These are phyloP conservation scores for Eragrostis tef DNA, from an alignment of 202 grass and related monocot genomes.

Conservation along the genomic window DNA sequence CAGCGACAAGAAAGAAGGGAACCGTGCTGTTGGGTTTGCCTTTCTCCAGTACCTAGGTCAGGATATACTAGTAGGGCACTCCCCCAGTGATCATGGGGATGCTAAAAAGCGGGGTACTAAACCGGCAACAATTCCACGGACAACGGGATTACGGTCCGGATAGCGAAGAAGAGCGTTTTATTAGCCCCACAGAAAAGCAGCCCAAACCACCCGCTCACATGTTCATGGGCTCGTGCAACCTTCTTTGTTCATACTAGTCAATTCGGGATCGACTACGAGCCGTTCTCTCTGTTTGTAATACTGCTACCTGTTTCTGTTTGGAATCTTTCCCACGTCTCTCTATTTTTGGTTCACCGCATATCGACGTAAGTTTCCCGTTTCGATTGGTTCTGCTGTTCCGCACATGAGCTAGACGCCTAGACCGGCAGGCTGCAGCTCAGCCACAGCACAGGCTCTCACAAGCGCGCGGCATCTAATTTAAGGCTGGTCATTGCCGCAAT, in stretches of 20 bases:
- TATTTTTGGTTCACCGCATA: too few species aligned
- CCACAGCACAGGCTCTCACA: neutral
- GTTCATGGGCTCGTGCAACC: neutral
- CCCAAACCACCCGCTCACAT: neutral
- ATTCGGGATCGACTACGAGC: neutral
- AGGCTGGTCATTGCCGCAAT: neutral
- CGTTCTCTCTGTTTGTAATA: too few species aligned
- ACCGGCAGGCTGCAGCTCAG: neutral
- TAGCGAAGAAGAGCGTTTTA: neutral
- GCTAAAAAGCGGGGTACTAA: neutral
- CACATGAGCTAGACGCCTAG: neutral
- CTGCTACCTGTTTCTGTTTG: neutral
- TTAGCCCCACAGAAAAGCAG: neutral
- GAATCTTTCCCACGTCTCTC: neutral
- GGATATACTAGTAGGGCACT: conserved; percentile 1
- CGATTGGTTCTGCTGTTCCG: neutral
- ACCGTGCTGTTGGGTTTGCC: conserved; percentile 28
- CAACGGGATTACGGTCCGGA: neutral
- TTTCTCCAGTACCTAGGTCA: conserved; percentile 47
- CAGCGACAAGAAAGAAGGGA: conserved; percentile 30
- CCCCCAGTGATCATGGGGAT: conserved; percentile 22
- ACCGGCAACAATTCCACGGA: conserved; percentile 24
- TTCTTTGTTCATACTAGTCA: neutral
- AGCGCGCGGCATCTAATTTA: conserved; percentile 3
- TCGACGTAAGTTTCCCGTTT: neutral